Percentiles rank a stretch among this genome's conserved stretches.
Conservation (phyloP, 2,329 filamentous ascomycete species). For the Calonectria pteridis region DNA sequence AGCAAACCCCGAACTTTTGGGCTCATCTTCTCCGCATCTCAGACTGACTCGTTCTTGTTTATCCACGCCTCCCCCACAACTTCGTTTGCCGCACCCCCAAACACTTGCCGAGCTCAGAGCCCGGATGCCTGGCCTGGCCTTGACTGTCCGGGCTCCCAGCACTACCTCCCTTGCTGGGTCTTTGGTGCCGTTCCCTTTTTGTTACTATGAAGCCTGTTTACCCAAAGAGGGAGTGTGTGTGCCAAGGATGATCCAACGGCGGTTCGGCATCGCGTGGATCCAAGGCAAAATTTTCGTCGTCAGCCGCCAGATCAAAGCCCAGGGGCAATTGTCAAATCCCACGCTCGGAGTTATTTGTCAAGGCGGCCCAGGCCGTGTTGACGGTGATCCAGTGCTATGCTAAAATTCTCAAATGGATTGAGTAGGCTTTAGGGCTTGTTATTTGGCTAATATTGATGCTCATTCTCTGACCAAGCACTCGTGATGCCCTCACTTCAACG, state of each 20-base stretch:
- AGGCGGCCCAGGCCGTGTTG: neutral
- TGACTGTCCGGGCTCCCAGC: neutral
- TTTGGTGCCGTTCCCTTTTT: neutral
- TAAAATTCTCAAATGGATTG: neutral
- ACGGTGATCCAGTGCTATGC: neutral
- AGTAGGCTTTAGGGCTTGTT: neutral
- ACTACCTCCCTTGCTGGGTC: neutral
- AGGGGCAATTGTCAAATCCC: neutral
- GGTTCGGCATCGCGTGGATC: conserved; percentile 15
- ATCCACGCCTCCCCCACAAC: conserved; percentile 10
- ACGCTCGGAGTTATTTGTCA: conserved; percentile 8
- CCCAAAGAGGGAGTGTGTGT: neutral
- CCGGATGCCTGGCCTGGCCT: neutral
- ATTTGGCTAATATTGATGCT: neutral
- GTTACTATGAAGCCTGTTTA: neutral
- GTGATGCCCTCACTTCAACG: neutral
- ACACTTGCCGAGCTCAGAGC: conserved; percentile 18
- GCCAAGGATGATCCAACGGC: neutral
- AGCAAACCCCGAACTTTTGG: conserved; percentile 19
- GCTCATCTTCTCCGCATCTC: conserved; percentile 26
- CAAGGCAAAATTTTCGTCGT: conserved; percentile 1
- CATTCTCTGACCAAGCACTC: neutral
- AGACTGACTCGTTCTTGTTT: conserved; percentile 8
- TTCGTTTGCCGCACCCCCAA: conserved; percentile 10
- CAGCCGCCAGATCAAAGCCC: conserved; percentile 10